Conservation (phyloP, 176 grass and related monocot genomes). For the Microstegium vimineum region DNA sequence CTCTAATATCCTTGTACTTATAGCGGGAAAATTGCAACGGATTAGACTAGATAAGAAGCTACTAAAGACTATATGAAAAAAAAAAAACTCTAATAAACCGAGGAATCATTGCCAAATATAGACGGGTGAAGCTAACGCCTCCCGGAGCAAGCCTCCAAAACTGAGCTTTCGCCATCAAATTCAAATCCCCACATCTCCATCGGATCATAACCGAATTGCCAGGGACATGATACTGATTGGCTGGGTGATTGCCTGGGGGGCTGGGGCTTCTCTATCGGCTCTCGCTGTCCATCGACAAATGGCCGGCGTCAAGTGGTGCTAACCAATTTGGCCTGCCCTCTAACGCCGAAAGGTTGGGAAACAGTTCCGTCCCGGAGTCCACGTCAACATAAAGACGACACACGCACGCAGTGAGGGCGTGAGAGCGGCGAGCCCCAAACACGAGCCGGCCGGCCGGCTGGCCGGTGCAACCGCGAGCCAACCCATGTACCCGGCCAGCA, state of each 20-base stretch:
- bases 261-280: no score
- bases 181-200: conserved; percentile 11
- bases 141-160: background rate
- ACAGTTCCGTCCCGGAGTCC: background rate
- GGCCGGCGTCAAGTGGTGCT: background rate
- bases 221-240: background rate
- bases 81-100: no score
- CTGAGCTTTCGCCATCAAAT: conserved; percentile 23
- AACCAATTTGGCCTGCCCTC: conserved; percentile 20
- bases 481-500: background rate
- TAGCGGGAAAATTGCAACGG: no score
- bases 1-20: no score
- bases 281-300: background rate
- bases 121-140: background rate
- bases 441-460: background rate
- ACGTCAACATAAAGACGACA: background rate
- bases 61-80: no score
- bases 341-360: conserved; percentile 41
- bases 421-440: background rate
- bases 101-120: no score
- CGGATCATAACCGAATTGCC: conserved; percentile 25
- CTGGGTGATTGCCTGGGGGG: background rate
- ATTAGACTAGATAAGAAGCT: no score
- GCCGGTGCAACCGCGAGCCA: background rate
- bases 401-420: background rate